Conservation (phyloP, 768 basidiomycete genomes). For the Auricularia sp. region DNA sequence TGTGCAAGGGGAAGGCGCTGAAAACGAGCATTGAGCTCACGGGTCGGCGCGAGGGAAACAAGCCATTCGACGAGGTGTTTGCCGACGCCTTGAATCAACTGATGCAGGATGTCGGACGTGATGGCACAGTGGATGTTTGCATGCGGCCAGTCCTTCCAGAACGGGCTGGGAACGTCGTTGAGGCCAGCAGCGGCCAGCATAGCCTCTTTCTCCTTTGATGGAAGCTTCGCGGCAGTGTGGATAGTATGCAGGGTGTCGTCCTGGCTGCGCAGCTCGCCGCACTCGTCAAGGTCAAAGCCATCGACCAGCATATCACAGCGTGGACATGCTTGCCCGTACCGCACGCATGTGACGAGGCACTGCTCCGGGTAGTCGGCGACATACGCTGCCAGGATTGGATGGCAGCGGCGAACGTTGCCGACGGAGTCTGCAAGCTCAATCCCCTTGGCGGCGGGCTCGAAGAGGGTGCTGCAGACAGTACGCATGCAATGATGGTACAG, state of each 20-base stretch:
- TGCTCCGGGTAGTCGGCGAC: constrained; percentile 10
- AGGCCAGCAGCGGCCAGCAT: background rate
- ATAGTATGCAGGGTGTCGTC: background rate
- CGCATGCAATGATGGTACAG: constrained; percentile 6
- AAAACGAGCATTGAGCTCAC: constrained; percentile 28
- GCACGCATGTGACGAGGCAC: constrained; percentile 1
- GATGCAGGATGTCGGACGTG: constrained; percentile 27
- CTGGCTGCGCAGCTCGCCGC: background rate
- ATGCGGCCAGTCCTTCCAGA: constrained; percentile 21
- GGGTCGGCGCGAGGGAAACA: constrained; percentile 12
- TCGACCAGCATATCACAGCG: constrained; percentile 7
- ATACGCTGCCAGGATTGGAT: constrained; percentile 6
- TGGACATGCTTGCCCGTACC: constrained; percentile 10
- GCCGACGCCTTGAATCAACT: constrained; percentile 26
- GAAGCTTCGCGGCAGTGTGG: background rate
- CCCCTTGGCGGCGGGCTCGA: background rate
- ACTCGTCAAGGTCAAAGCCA: constrained; percentile 7
- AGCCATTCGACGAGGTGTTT: constrained; percentile 27
- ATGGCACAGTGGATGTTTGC: constrained; percentile 17
- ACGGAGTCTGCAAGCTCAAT: background rate
- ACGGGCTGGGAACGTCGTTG: constrained; percentile 10
- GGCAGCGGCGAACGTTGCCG: background rate
- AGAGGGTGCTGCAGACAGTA: background rate
- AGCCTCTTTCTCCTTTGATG: background rate
- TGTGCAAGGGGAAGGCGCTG: constrained; percentile 25